Conservation (phyloP, 768 basidiomycete genomes). For the Auricularia auricula-judae region DNA sequence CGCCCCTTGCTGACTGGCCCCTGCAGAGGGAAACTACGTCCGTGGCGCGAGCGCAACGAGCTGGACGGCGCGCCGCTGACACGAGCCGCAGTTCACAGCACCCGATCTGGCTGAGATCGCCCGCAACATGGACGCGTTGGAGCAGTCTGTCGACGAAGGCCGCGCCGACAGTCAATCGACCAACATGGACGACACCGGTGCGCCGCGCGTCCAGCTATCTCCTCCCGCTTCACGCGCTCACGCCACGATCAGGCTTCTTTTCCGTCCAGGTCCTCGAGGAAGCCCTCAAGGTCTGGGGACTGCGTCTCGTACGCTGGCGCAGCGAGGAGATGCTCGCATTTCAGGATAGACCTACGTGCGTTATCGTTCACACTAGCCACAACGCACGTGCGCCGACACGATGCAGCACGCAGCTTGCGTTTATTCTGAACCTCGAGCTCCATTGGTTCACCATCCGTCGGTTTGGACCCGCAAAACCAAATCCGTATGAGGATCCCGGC, state of each 20-base stretch:
- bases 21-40: conserved; percentile 38
- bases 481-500: conserved; percentile 31
- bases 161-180: conserved; percentile 34
- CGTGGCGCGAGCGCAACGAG: conserved; percentile 13
- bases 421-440: conserved; percentile 74
- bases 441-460: conserved; percentile 87
- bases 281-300: conserved; percentile 74
- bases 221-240: background rate
- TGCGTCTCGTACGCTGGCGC: conserved; percentile 79
- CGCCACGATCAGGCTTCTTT: conserved; percentile 57
- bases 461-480: conserved; percentile 44
- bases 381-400: conserved; percentile 6
- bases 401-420: conserved; percentile 66
- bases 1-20: background rate
- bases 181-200: conserved; percentile 92
- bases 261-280: conserved; percentile 82
- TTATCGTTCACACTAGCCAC: conserved; percentile 4
- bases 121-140: conserved; percentile 52
- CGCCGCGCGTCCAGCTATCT: background rate
- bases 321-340: conserved; percentile 70
- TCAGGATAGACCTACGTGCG: conserved; percentile 70
- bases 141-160: conserved; percentile 43
- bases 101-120: conserved; percentile 73
- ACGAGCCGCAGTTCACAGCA: conserved; percentile 49
- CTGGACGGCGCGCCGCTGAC: conserved; percentile 5